These are phyloP conservation scores for Gyrodon lividus DNA, from an alignment of 768 basidiomycete genomes.

Conservation along the genomic window DNA sequence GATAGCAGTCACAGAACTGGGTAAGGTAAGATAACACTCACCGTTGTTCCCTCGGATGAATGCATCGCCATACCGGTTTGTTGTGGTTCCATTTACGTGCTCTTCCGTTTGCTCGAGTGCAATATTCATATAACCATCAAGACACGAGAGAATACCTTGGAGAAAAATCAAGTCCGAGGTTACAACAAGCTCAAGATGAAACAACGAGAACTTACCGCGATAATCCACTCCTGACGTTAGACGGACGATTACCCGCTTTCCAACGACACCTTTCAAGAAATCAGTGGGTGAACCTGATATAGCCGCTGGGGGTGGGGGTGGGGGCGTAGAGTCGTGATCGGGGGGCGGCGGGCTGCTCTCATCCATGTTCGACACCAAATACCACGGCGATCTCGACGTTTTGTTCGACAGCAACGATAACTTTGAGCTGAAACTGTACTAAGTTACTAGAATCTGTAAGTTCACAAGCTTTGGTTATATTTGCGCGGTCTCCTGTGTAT, in stretches of 20 bases:
- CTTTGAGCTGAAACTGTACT: no score
- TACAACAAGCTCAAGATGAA: background rate
- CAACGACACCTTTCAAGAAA: slow-evolving; percentile 93
- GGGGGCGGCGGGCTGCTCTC: slow-evolving; percentile 37
- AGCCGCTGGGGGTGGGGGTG: slow-evolving; percentile 46
- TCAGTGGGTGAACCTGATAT: slow-evolving; percentile 84
- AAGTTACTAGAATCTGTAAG: no score
- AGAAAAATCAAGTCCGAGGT: background rate
- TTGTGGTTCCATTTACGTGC: slow-evolving; percentile 82
- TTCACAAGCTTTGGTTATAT: slow-evolving; percentile 15
- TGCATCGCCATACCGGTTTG: slow-evolving; percentile 91
- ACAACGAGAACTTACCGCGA: slow-evolving; percentile 53
- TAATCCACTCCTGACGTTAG: slow-evolving; percentile 93
- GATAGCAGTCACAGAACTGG: slow-evolving; percentile 2
- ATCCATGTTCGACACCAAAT: slow-evolving; percentile 19
- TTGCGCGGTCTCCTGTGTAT: slow-evolving; percentile 12
- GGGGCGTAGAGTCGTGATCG: slow-evolving; percentile 41
- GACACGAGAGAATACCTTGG: slow-evolving; percentile 85
- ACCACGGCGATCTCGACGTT: background rate
- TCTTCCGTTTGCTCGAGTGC: slow-evolving; percentile 97
- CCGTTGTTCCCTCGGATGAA: slow-evolving; percentile 96
- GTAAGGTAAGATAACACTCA: slow-evolving; percentile 27
- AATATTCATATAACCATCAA: slow-evolving; percentile 99
- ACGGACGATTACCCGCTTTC: slow-evolving; percentile 91
- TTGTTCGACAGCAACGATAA: background rate